Base-by-base conservation (phyloP, 768 basidiomycete genomes). In the Lentinula detonsa region DNA sequence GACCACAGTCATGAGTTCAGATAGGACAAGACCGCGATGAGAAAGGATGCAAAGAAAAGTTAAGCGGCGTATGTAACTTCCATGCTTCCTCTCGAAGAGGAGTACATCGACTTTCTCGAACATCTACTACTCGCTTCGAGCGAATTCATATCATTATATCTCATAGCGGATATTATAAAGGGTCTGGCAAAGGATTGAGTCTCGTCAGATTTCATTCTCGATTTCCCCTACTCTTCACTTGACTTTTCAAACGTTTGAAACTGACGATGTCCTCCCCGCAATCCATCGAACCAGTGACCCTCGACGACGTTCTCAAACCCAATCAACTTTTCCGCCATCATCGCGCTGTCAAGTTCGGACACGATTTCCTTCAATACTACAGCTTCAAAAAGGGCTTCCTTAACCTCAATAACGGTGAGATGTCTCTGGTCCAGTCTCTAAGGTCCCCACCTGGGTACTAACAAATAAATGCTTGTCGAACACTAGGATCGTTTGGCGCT, bases 401-500 rank as follows among this genome's bases (percentile, higher is more conserved):
- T 11, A 48, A 48, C 21, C 46, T 48, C 46, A 48, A 48, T 23
- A 48, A 48, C 21, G 46, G 46, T 48, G 21, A 23, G 21, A 23
- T 9, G 4, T 48, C 7, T 21, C 37, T 39, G 37, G 28, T 28
- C 28, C 28, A 28, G 28, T 28, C 3, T 28, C 28, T 28, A 4
- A 28, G 2, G 4, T 28, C 3, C 28, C 28, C 28, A 28, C 28
- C 3, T 28, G 28, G 28, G 5, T n/a, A 18, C 15, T 45, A 8
- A 45, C 43, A 4, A 40, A 4, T 13, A 18, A 16, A 3, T 45
- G 5, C 16, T 45, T 45, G 87, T 3, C 83, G 85, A 43, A 43
- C 21, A 9, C 42, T 48, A 48, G 88, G 88, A 85, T 81, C 86
- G 0, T 87, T 79, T 64, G 86, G 86, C 2, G 79, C 82, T 1